Conservation (phyloP, 108 stramenopile genomes). For the Epithemia pelagica region DNA sequence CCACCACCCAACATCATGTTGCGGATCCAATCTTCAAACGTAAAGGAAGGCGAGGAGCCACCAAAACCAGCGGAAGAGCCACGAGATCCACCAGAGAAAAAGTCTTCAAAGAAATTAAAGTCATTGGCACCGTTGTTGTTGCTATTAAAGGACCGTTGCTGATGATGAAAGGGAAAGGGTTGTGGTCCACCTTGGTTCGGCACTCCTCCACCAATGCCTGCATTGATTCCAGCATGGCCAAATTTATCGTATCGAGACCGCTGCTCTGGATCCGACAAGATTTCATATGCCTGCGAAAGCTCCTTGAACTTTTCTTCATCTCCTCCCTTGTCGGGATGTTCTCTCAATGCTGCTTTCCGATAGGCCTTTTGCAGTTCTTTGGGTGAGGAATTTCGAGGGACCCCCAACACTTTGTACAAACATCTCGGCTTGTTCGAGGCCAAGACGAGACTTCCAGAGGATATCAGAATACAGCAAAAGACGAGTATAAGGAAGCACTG, state of each 20-base stretch:
- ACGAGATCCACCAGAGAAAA: not conserved
- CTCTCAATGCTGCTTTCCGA: slow-evolving; percentile 33
- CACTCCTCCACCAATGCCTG: not conserved
- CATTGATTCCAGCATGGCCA: slow-evolving; percentile 80
- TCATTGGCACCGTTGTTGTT: not conserved
- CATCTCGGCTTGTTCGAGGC: not conserved
- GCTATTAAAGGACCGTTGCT: not conserved
- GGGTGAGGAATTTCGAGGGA: slow-evolving; percentile 29
- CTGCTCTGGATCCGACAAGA: slow-evolving; percentile 87
- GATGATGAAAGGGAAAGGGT: not conserved
- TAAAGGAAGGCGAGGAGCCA: not conserved
- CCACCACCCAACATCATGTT: slow-evolving; percentile 30
- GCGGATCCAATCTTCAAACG: slow-evolving; percentile 22
- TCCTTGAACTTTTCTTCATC: slow-evolving; percentile 79
- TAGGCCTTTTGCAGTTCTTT: slow-evolving; percentile 67
- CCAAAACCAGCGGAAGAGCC: not conserved
- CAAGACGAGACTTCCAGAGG: too few relatives aligned
- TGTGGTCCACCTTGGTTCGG: not conserved
- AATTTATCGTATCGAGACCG: slow-evolving; percentile 87
- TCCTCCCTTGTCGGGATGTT: slow-evolving; percentile 88
- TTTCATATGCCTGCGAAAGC: slow-evolving; percentile 91
- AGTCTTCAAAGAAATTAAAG: slow-evolving; percentile 1
- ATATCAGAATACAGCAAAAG: too few relatives aligned
- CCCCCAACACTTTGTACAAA: slow-evolving; percentile 43
- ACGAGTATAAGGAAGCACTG: too few relatives aligned